Evolutionary conservation across 2,329 filamentous ascomycete species (phyloP), one percentile per base, ranked within the genome.

Genomic region (Paraconiothyrium brasiliense): DNA sequence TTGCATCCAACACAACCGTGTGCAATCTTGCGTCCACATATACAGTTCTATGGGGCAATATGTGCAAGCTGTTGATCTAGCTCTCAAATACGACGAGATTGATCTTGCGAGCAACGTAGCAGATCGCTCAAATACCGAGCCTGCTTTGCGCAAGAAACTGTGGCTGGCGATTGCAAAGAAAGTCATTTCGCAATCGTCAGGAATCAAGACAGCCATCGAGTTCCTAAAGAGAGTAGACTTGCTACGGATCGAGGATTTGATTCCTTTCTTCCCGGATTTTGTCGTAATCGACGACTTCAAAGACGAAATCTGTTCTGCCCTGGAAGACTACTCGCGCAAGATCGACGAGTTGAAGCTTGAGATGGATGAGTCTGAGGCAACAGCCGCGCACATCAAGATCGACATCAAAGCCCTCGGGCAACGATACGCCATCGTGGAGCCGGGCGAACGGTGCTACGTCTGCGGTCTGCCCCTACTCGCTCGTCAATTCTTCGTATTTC

Each of bases 241-340:
- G 13, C 87, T 99, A 52, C 90, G 91, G 65, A 99, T 99, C 66
- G 95, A 99, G 80, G 95, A 99, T 73, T 82, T 99, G 34, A 98
- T 99, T 44, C 95, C 95, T 0, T 97, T 99, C 83, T 99, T 99
- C 81, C 95, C 95, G 0, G 95, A 99, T 77, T 99, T 99, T 75
- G 93, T 98, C 27, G 92, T 98, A 55, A 98, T 99, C 64, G 95
- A 99, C 76, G 95, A 98, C 78, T 99, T 99, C 85, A 97, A 98
- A 76, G 94, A 98, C 66, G 95, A 99, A 77, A 98, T 99, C 41
- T 99, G 95, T 80, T 85, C 88, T 0, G 95, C 96, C 0, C 85
- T 99, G 1, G 95, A 99, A 79, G 92, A 96, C 66, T 99, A 99
- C 81, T 92, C 89, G 50, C 90, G 92, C 41, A 93, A 92, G 68